phyloP scores from a whole-genome alignment of 1,284 basidiomycete species.

The Ustilago esculenta region DNA sequence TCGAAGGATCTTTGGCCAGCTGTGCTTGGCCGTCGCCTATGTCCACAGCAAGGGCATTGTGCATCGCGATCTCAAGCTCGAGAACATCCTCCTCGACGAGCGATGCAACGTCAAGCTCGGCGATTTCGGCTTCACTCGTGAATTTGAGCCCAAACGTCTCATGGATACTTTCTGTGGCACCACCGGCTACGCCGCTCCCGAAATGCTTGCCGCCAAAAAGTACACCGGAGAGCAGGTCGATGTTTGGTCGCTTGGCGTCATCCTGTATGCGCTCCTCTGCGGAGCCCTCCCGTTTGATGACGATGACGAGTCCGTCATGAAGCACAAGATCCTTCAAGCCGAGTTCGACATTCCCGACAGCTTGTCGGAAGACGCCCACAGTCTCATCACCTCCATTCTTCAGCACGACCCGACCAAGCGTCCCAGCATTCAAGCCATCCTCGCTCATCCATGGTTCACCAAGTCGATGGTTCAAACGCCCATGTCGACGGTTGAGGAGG shows the following conservation, averaged over 20 bases:
- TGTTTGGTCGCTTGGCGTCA: constrained; percentile 95
- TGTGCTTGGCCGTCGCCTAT: constrained; percentile 68
- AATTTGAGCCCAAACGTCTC: constrained; percentile 83
- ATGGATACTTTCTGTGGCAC: constrained; percentile 98
- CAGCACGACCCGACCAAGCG: constrained; percentile 80
- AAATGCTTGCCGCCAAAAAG: constrained; percentile 88
- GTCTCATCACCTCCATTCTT: constrained; percentile 82
- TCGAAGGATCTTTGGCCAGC: constrained; percentile 67
- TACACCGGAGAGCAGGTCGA: constrained; percentile 97
- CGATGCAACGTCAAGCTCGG: constrained; percentile 73
- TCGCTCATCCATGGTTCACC: constrained; percentile 88
- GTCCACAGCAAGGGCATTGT: constrained; percentile 68
- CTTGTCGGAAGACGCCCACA: constrained; percentile 86
- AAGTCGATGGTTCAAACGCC: constrained; percentile 45
- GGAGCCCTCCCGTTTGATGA: constrained; percentile 97
- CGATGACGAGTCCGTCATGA: constrained; percentile 91
- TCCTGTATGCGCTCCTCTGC: constrained; percentile 90
- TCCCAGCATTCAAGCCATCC: constrained; percentile 82
- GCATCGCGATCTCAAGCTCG: constrained; percentile 72
- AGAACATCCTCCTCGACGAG: constrained; percentile 69
- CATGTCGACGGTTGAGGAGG: constrained; percentile 57
- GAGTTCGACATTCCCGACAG: constrained; percentile 82
- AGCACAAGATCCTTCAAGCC: constrained; percentile 83
- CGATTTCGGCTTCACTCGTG: constrained; percentile 95
- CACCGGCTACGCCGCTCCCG: constrained; percentile 91